Evolutionary conservation across 2,329 filamentous ascomycete species (phyloP).

Genomic region (Aspergillus viridinutans): DNA sequence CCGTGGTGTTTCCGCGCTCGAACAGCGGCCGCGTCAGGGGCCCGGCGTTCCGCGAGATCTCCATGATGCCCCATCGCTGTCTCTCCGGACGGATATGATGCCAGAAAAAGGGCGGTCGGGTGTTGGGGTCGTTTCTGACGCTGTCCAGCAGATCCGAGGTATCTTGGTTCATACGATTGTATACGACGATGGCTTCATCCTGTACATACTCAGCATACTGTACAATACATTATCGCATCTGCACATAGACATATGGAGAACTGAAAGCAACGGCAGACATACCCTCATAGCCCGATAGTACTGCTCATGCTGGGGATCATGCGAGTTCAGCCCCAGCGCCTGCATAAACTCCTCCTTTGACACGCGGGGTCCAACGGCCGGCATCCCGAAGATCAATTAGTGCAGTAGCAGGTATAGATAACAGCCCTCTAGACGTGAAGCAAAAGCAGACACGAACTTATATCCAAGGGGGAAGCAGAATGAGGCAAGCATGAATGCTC

Average conservation of each 20-base stretch:
- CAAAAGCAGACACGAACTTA: background rate
- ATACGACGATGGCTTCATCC: slow-evolving; percentile 44
- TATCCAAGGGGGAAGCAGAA: background rate
- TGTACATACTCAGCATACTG: slow-evolving; percentile 11
- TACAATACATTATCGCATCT: background rate
- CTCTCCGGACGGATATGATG: slow-evolving; percentile 43
- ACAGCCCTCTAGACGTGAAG: background rate
- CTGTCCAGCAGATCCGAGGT: slow-evolving; percentile 39
- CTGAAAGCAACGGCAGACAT: slow-evolving; percentile 12
- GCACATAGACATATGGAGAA: background rate
- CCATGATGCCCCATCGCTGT: slow-evolving; percentile 39
- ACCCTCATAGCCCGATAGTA: slow-evolving; percentile 45
- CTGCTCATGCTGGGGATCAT: slow-evolving; percentile 41
- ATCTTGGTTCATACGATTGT: slow-evolving; percentile 40
- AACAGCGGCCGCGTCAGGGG: slow-evolving; percentile 38
- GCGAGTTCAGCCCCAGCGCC: slow-evolving; percentile 38
- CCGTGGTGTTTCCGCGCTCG: slow-evolving; percentile 37
- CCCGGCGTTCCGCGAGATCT: slow-evolving; percentile 40
- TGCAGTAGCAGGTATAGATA: background rate
- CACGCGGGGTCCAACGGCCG: slow-evolving; percentile 39
- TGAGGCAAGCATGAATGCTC: background rate
- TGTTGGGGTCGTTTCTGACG: slow-evolving; percentile 33
- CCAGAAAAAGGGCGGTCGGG: slow-evolving; percentile 44
- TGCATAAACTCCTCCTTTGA: slow-evolving; percentile 47
- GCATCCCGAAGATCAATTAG: slow-evolving; percentile 16